Evolutionary conservation across 164 flowering plant species (phyloP).

Genomic region (Aristolochia fimbriata): DNA sequence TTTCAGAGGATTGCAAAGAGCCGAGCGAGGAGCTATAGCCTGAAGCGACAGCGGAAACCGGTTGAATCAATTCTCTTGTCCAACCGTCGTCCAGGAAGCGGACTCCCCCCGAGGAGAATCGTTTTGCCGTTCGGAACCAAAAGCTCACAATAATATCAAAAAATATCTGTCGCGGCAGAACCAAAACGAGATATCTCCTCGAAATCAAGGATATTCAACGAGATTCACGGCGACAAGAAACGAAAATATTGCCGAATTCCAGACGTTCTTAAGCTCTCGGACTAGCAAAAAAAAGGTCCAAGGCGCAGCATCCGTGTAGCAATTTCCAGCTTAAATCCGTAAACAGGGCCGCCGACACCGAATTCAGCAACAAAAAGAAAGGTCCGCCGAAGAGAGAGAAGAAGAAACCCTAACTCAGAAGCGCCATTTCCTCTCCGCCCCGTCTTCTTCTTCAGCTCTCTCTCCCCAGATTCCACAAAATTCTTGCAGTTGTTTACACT

Average conservation of each 20-base stretch:
- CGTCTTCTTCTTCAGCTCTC: conserved; percentile 1
- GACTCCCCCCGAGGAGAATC: too few relatives aligned
- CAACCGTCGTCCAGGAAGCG: background rate
- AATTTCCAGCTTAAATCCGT: background rate
- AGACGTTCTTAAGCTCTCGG: background rate
- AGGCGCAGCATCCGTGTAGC: background rate
- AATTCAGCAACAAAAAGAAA: background rate
- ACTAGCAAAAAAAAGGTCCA: background rate
- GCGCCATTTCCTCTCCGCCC: background rate
- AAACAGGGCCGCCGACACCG: background rate
- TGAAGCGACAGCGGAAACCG: background rate
- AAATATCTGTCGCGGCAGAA: background rate
- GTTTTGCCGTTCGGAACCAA: too few relatives aligned
- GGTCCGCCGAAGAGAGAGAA: background rate
- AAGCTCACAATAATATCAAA: background rate
- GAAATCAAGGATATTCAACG: background rate
- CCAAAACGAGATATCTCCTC: background rate
- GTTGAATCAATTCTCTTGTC: background rate
- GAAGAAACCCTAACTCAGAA: conserved; percentile 2
- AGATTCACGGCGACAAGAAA: background rate
- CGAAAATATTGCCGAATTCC: background rate
- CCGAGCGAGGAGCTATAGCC: background rate
- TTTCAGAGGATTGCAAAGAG: background rate
- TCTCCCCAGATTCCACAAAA: conserved; percentile 1
- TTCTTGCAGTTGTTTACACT: background rate